Percentiles rank a stretch among this genome's conserved stretches.
phyloP scores from a whole-genome alignment of 169 alveolate genomes.

The Plasmodium berghei region DNA sequence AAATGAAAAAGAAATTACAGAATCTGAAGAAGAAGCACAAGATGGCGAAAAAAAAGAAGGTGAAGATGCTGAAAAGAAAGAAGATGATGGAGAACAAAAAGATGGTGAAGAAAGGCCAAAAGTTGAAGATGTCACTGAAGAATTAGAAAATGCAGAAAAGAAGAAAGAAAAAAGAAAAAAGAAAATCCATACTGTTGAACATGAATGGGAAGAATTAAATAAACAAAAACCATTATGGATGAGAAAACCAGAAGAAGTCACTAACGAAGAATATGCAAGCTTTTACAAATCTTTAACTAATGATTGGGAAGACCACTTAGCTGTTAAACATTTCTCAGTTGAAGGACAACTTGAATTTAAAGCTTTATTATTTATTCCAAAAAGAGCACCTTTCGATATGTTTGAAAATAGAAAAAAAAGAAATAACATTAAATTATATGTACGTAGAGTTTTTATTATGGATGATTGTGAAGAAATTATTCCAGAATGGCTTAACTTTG shows the following conservation, averaged over 20 bases:
- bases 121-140: constrained; percentile 84
- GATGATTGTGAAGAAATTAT: constrained; percentile 99
- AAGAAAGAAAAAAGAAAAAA: constrained; percentile 96
- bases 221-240: constrained; percentile 99
- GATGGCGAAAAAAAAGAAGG: constrained; percentile 77
- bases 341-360: constrained; percentile 99
- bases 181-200: constrained; percentile 97
- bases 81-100: constrained; percentile 84
- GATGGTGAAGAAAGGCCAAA: constrained; percentile 89
- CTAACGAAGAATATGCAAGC: constrained; percentile 98
- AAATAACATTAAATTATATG: constrained; percentile 98
- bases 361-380: constrained; percentile 99
- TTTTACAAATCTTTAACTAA: constrained; percentile 98
- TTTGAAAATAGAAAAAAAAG: constrained; percentile 99
- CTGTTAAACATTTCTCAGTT: constrained; percentile 98
- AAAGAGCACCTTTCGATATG: constrained; percentile 99
- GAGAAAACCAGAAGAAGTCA: constrained; percentile 98
- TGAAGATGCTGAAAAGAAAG: constrained; percentile 82
- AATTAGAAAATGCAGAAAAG: constrained; percentile 53
- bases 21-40: constrained; percentile 95
- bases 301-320: constrained; percentile 99
- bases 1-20: constrained; percentile 98
- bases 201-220: constrained; percentile 98
- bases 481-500: constrained; percentile 99
- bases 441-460: constrained; percentile 99